Evolutionary conservation across 495 filamentous ascomycete species (phyloP).

Genomic region (Cetradonia linearis): DNA sequence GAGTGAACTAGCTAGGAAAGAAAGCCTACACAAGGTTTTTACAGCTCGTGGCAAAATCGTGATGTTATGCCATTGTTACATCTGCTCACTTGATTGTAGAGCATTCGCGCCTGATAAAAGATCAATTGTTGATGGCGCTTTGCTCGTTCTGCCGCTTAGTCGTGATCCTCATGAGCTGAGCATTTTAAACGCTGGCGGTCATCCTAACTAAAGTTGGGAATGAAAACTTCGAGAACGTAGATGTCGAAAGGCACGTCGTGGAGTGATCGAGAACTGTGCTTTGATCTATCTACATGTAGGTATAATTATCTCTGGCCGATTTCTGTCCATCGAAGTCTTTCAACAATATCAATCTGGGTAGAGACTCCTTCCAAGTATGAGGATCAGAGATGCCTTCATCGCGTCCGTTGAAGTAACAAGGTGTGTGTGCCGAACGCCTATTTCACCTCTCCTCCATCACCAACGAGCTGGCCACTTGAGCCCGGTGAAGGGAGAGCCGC

Average conservation of each 20-base stretch:
- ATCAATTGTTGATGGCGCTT: conserved; percentile 18
- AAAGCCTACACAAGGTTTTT: not conserved
- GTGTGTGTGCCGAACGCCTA: conserved; percentile 97
- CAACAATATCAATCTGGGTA: not conserved
- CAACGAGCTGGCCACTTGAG: conserved; percentile 76
- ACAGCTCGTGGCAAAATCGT: not conserved
- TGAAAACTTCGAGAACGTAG: not conserved
- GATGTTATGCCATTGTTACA: conserved; percentile 19
- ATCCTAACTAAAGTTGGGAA: not conserved
- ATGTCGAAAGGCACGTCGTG: not conserved
- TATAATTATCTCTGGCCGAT: not conserved
- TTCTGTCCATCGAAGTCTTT: not conserved
- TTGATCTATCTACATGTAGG: conserved; percentile 9
- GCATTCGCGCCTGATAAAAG: not conserved
- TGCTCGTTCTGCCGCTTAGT: conserved; percentile 19
- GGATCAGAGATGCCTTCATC: conserved; percentile 94
- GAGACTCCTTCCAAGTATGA: conserved; percentile 39
- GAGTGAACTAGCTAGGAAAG: no score
- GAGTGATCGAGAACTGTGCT: not conserved
- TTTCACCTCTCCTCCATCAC: conserved; percentile 71
- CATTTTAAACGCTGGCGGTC: conserved; percentile 14
- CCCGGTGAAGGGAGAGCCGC: conserved; percentile 73
- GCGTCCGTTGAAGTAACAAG: conserved; percentile 96
- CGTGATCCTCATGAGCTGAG: conserved; percentile 14
- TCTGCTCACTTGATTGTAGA: not conserved